A percentile compares a stretch with the other conserved stretches of the same genome.
These are phyloP conservation scores for Mytilinidion resinicola DNA, from an alignment of 495 filamentous ascomycete genomes.

Conservation along the genomic window DNA sequence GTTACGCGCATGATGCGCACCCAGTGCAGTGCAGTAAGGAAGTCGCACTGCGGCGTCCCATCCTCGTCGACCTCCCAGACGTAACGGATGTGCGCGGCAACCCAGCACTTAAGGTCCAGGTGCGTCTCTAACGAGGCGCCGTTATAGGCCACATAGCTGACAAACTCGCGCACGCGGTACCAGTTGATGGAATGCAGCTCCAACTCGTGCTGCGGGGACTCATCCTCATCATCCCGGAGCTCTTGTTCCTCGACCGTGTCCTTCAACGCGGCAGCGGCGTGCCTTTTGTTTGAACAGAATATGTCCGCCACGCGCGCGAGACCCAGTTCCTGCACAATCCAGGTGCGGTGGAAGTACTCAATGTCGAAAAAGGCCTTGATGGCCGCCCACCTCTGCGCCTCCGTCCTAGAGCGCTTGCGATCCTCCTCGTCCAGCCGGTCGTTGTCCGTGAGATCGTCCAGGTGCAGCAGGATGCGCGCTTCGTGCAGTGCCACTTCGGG, in stretches of 20 bases:
- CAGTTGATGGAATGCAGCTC: not conserved
- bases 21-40: slow-evolving; percentile 1
- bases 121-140: slow-evolving; percentile 2
- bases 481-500: not conserved
- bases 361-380: slow-evolving; percentile 3
- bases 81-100: not conserved
- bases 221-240: not conserved
- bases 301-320: not conserved
- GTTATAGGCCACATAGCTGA: not conserved
- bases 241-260: not conserved
- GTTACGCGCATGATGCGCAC: slow-evolving; percentile 1
- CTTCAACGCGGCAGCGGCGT: not conserved
- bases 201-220: not conserved
- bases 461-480: not conserved
- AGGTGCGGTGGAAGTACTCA: slow-evolving; percentile 5
- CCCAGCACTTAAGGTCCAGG: not conserved
- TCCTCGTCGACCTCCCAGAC: not conserved
- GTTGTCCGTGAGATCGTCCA: not conserved
- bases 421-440: not conserved
- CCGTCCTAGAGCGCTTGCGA: not conserved
- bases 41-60: not conserved
- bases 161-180: not conserved
- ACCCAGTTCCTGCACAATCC: slow-evolving; percentile 4
- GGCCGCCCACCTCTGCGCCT: slow-evolving; percentile 1
- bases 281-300: not conserved